These are phyloP conservation scores for Nemania bipapillata DNA, from an alignment of 2,329 filamentous ascomycete species.

Conservation along the genomic window DNA sequence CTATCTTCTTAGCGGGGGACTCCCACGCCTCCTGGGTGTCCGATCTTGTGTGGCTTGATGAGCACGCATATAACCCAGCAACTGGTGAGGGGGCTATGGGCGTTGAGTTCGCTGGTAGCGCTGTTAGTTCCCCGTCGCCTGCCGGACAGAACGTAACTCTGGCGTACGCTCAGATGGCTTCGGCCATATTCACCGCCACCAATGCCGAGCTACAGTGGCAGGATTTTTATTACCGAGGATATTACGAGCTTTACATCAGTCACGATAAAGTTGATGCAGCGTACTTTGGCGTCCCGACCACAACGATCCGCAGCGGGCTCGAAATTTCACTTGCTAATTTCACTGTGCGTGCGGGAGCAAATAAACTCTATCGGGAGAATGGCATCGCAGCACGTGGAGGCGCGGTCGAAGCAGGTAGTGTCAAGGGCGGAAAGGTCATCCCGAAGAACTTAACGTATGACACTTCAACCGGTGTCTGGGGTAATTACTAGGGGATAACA, in stretches of 20 bases:
- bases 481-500: conserved; percentile 39
- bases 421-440: conserved; percentile 55
- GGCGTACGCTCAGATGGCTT: conserved; percentile 58
- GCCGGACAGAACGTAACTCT: conserved; percentile 68
- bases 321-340: conserved; percentile 72
- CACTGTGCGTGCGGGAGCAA: conserved; percentile 67
- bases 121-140: conserved; percentile 67
- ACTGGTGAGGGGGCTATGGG: conserved; percentile 61
- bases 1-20: conserved; percentile 71
- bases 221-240: conserved; percentile 72
- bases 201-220: conserved; percentile 72
- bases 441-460: conserved; percentile 67
- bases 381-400: conserved; percentile 43
- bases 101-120: conserved; percentile 67
- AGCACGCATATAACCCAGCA: conserved; percentile 56
- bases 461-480: conserved; percentile 54
- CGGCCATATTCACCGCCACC: conserved; percentile 56
- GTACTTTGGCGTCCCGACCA: conserved; percentile 65
- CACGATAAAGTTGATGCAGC: conserved; percentile 64
- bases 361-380: conserved; percentile 55
- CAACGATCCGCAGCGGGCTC: conserved; percentile 61
- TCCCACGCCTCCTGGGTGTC: conserved; percentile 68
- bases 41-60: conserved; percentile 61
- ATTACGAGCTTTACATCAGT: conserved; percentile 68
- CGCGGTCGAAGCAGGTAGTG: conserved; percentile 57